Evolutionary conservation across 345 rosid species (phyloP).

Genomic region (Eucalyptus pauciflora): DNA sequence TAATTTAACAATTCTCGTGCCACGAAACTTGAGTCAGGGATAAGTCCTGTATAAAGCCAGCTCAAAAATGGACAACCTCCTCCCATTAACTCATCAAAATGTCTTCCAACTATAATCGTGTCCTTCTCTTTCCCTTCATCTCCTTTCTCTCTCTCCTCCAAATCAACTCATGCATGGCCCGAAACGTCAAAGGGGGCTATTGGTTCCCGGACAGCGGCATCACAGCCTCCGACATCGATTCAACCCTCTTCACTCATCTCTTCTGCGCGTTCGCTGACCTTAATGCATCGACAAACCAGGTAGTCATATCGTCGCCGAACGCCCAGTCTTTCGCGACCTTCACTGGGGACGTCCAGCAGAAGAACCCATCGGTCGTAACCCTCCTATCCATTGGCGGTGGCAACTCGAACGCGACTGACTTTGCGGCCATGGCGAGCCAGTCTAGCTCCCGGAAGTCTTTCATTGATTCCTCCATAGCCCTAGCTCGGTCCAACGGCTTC

Average conservation of each 20-base stretch:
- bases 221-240: neutral
- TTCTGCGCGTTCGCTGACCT: neutral
- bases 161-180: neutral
- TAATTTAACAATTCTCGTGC: too few relatives aligned
- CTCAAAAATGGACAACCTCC: neutral
- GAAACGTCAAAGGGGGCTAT: neutral
- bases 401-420: neutral
- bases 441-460: conserved; percentile 28
- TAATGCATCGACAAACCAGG: neutral
- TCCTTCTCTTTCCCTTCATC: neutral
- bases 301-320: conserved; percentile 1
- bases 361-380: conserved; percentile 34
- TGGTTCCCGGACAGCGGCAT: neutral
- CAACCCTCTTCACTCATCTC: neutral
- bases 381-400: conserved; percentile 40
- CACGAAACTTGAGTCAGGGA: neutral
- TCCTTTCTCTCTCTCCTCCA: neutral
- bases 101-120: neutral
- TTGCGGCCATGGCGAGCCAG: conserved; percentile 40
- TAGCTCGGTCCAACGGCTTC: conserved; percentile 35
- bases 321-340: conserved; percentile 35
- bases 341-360: conserved; percentile 32
- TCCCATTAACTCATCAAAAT: neutral
- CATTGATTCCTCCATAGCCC: conserved; percentile 37
- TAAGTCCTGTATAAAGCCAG: neutral